phyloP scores from a whole-genome alignment of 495 filamentous ascomycete species.

The Penicillium bovifimosum region DNA sequence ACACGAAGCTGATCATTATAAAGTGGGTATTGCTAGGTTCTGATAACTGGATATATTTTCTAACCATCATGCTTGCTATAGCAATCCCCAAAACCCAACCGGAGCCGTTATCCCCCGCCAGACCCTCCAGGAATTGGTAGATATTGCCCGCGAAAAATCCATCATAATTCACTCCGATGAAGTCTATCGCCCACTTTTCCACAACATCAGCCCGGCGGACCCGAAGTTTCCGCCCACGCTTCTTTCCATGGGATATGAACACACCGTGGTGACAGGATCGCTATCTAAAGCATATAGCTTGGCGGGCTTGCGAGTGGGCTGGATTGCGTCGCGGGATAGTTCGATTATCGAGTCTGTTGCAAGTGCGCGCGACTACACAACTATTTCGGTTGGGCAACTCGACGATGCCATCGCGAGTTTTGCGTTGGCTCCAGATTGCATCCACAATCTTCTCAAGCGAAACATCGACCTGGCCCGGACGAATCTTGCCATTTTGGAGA shows the following conservation, averaged over 20 bases:
- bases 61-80: slow-evolving; percentile 26
- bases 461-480: slow-evolving; percentile 67
- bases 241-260: slow-evolving; percentile 65
- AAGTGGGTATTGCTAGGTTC: slow-evolving; percentile 40
- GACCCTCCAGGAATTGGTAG: slow-evolving; percentile 56
- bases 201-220: slow-evolving; percentile 56
- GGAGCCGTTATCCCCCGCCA: slow-evolving; percentile 62
- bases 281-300: slow-evolving; percentile 84
- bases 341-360: slow-evolving; percentile 62
- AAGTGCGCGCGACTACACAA: slow-evolving; percentile 71
- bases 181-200: slow-evolving; percentile 87
- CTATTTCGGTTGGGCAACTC: slow-evolving; percentile 76
- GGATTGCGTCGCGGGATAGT: slow-evolving; percentile 65
- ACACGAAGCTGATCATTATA: slow-evolving; percentile 69
- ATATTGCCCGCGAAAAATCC: slow-evolving; percentile 54
- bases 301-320: slow-evolving; percentile 77
- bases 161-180: slow-evolving; percentile 75
- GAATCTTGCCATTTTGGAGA: slow-evolving; percentile 63
- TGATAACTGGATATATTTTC: background rate
- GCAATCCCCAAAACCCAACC: slow-evolving; percentile 88
- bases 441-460: slow-evolving; percentile 60
- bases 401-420: slow-evolving; percentile 76
- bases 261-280: slow-evolving; percentile 69
- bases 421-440: slow-evolving; percentile 57
- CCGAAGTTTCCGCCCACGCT: slow-evolving; percentile 60